Evolutionary conservation across 768 basidiomycete species (phyloP).

Genomic region (Pleurotus sapidus): DNA sequence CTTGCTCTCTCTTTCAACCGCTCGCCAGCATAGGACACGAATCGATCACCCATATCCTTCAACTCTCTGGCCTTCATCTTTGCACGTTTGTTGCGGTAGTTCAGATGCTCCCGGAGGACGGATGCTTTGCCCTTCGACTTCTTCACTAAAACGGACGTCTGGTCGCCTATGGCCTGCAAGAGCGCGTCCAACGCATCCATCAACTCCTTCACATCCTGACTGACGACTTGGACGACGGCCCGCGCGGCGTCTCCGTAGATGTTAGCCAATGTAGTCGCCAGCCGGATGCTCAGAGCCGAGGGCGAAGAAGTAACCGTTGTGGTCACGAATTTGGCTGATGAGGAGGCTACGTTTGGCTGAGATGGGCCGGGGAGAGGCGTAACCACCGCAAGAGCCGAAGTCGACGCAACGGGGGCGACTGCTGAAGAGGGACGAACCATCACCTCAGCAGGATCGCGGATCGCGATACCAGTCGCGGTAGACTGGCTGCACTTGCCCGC

Average conservation of each 20-base stretch:
- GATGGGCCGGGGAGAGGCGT: background rate
- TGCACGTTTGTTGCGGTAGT: slow-evolving; percentile 50
- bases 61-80: slow-evolving; percentile 52
- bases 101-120: slow-evolving; percentile 40
- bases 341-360: background rate
- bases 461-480: slow-evolving; percentile 7
- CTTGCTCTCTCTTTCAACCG: slow-evolving; percentile 37
- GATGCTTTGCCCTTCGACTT: slow-evolving; percentile 48
- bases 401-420: too few relatives aligned
- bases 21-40: slow-evolving; percentile 41
- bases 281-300: slow-evolving; percentile 34
- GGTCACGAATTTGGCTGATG: background rate
- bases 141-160: slow-evolving; percentile 42
- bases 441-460: slow-evolving; percentile 19
- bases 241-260: slow-evolving; percentile 46
- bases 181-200: slow-evolving; percentile 59
- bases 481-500: slow-evolving; percentile 15
- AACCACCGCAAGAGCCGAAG: background rate
- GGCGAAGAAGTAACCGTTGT: slow-evolving; percentile 13
- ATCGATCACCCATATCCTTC: slow-evolving; percentile 43
- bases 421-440: slow-evolving; percentile 4
- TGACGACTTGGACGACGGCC: slow-evolving; percentile 39
- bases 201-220: slow-evolving; percentile 54
- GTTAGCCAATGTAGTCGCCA: slow-evolving; percentile 45
- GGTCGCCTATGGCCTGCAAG: slow-evolving; percentile 44